Percentiles rank a stretch among this genome's conserved stretches.
phyloP scores from a whole-genome alignment of 129 eudicot genomes.

The Arctium lappa region DNA sequence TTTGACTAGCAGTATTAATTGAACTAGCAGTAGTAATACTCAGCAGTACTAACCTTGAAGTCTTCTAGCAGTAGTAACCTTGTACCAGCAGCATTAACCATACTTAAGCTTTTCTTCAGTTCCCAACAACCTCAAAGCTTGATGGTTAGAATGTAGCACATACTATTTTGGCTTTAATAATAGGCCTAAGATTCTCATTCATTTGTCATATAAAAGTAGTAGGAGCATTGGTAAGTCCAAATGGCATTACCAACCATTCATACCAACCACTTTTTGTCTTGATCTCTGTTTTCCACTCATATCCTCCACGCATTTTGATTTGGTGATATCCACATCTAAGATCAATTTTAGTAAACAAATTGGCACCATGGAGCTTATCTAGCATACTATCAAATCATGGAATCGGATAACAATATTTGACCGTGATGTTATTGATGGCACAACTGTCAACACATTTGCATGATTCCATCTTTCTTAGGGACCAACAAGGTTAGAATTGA shows the following conservation, averaged over 20 bases:
- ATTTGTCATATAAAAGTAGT: background rate
- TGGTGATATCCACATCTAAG: background rate
- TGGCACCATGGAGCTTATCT: background rate
- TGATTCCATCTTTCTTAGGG: background rate
- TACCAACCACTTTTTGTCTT: background rate
- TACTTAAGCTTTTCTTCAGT: no score
- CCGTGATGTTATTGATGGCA: background rate
- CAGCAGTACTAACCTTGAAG: no score
- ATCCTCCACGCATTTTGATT: background rate
- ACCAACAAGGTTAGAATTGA: background rate
- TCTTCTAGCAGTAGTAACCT: no score
- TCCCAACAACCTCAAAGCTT: background rate
- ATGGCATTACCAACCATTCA: background rate
- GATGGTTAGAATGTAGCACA: background rate
- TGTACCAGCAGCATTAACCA: no score
- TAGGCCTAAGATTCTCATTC: background rate
- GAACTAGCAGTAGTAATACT: no score
- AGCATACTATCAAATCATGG: background rate
- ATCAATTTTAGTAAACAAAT: background rate
- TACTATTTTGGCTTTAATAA: background rate
- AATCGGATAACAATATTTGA: background rate
- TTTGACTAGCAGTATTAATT: no score
- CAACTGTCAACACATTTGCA: background rate
- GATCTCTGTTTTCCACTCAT: background rate
- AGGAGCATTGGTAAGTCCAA: background rate